A percentile compares a stretch with the other conserved stretches of the same genome.
These are phyloP conservation scores for Metschnikowia chrysomelidarum DNA, from an alignment of 805 yeast species.

Conservation along the genomic window DNA sequence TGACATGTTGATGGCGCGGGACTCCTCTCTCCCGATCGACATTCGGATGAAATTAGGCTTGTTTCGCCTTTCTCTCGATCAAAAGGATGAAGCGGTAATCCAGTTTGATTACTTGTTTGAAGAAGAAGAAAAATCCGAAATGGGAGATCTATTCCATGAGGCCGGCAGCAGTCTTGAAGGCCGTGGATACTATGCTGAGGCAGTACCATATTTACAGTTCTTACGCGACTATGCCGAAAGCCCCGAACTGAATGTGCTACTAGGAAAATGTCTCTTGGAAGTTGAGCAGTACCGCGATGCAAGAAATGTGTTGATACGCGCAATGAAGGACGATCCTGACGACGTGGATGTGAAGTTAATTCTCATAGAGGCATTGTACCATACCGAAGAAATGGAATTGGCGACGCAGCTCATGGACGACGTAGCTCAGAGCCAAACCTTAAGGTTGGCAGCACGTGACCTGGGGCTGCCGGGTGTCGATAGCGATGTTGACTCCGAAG, in stretches of 20 bases:
- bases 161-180: constrained; percentile 75
- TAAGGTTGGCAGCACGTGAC: constrained; percentile 1
- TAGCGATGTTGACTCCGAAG: constrained; percentile 9
- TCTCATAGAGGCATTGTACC: constrained; percentile 77
- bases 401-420: constrained; percentile 55
- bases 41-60: constrained; percentile 79
- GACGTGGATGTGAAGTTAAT: constrained; percentile 74
- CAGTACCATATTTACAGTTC: constrained; percentile 59
- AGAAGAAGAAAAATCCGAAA: constrained; percentile 51
- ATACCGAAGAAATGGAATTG: constrained; percentile 56
- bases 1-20: constrained; percentile 19
- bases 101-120: constrained; percentile 64
- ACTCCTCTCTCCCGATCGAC: constrained; percentile 72
- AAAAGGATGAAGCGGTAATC: constrained; percentile 64
- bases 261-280: constrained; percentile 78
- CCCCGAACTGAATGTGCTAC: constrained; percentile 51
- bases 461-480: constrained; percentile 8
- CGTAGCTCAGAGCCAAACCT: constrained; percentile 37
- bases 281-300: constrained; percentile 69
- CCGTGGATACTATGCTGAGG: constrained; percentile 70
- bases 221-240: constrained; percentile 31
- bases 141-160: constrained; percentile 69
- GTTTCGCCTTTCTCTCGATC: constrained; percentile 62
- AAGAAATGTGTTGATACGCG: constrained; percentile 51
- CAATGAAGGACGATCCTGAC: constrained; percentile 54